These are phyloP conservation scores for Entamoeba histolytica DNA, from an alignment of 208 protist species.

Conservation along the genomic window DNA sequence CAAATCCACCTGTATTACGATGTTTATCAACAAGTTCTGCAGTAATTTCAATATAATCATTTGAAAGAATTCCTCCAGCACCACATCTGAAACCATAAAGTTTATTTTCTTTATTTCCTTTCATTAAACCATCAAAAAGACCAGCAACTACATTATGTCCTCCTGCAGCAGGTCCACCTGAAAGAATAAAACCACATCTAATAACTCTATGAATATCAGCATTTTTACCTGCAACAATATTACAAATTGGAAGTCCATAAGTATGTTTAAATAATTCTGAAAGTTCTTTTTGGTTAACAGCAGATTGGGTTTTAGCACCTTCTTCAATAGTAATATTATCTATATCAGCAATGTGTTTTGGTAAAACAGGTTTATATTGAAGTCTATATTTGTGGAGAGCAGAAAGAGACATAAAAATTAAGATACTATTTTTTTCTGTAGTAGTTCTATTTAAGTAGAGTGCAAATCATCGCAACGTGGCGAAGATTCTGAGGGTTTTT, in stretches of 20 bases:
- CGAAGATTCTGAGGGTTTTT: too few relatives aligned
- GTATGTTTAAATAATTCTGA: not conserved
- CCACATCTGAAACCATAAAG: slow-evolving; percentile 19
- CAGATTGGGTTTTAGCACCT: not conserved
- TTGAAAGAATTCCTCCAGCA: slow-evolving; percentile 12
- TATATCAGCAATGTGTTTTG: not conserved
- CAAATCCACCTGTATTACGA: slow-evolving; percentile 40
- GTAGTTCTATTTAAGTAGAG: too few relatives aligned
- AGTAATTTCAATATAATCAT: slow-evolving; percentile 14
- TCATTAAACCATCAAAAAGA: slow-evolving; percentile 27
- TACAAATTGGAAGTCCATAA: not conserved
- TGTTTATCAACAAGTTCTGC: slow-evolving; percentile 22
- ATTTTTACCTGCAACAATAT: not conserved
- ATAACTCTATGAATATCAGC: not conserved
- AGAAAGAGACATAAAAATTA: not conserved
- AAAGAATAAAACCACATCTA: slow-evolving; percentile 25
- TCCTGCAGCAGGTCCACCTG: slow-evolving; percentile 30
- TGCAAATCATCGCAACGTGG: too few relatives aligned
- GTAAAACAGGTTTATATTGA: not conserved
- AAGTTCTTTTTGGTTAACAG: not conserved
- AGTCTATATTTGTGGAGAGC: not conserved
- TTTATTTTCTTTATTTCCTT: not conserved
- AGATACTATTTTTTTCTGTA: too few relatives aligned
- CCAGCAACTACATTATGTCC: slow-evolving; percentile 33
- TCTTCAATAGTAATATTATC: not conserved